Base-by-base conservation (phyloP, 1,139 yeast genomes). In the Lodderomyces oxycetoniae region DNA sequence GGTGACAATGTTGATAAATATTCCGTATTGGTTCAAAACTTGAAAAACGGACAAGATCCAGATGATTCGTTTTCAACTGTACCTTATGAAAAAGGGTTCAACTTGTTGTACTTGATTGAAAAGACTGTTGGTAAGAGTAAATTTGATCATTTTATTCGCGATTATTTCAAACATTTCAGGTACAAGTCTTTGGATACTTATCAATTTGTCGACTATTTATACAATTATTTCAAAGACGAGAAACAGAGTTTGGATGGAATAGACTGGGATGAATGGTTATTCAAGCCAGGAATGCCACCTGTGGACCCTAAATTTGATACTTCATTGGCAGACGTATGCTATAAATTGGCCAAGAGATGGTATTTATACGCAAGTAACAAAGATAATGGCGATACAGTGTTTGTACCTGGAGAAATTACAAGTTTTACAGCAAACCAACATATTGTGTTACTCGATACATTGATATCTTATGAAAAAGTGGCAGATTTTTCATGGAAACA, bases 391-490 rank as follows among this genome's bases (percentile, higher is more conserved):
- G 7, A 7, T 19, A 19, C 22, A 19, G 9, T 7, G 22, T 24
- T 24, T 24, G 22, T 19, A 7, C 9, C 26, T 6, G 12, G n/a
- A 0, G 93, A 84, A 49, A 65, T 81, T 39, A 53, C 54, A 5
- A 49, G 55, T 1, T 84, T 87, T 65, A 70, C 75, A 23, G 75
- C 95, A 2, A 81, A 81, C 47, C 96, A 88, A 60, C 67, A 77
- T 41, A 84, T 82, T 27, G 84, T 87, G 23, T 82, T 88, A 53
- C 64, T 88, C 46, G 95, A 87, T 50, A 67, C 81, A 4, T 58
- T 87, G 37, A 52, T 56, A 26, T 56, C 67, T 2, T 60, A 54
- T 40, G 55, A 60, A 37, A 63, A 65, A 40, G 46, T 47, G 17
- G 47, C 43, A 2, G 50, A 44, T 24, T 66, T 66, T 46, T 40